phyloP scores from a whole-genome alignment of 495 filamentous ascomycete genomes.

The Hypoxylon fragiforme region DNA sequence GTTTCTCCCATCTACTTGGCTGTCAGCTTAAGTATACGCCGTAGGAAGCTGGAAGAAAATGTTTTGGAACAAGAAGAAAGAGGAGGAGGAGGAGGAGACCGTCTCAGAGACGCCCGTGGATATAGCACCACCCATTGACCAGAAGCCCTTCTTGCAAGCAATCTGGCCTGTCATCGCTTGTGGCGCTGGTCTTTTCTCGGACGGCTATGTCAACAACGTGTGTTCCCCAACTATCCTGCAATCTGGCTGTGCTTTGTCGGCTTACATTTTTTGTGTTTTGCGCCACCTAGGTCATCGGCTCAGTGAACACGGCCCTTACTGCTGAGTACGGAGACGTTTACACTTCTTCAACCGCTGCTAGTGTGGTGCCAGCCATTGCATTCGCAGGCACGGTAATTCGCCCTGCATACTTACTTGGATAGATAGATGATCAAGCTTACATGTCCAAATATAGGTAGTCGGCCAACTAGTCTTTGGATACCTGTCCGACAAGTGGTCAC shows the following conservation, averaged over 20 bases:
- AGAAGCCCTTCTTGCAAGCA: conserved; percentile 37
- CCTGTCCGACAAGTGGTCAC: conserved; percentile 78
- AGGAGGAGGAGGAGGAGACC: conserved; percentile 3
- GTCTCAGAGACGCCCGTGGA: conserved; percentile 9
- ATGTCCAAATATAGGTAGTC: conserved; percentile 50
- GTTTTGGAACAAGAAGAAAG: conserved; percentile 24
- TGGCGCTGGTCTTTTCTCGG: conserved; percentile 86
- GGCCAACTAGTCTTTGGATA: conserved; percentile 85
- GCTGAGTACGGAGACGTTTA: conserved; percentile 67
- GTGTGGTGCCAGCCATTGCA: conserved; percentile 75
- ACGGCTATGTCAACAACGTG: conserved; percentile 85
- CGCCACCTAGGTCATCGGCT: conserved; percentile 71
- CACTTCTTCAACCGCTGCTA: conserved; percentile 63
- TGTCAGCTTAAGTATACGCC: no score
- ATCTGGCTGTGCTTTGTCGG: neutral
- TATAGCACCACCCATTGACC: conserved; percentile 28
- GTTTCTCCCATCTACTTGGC: no score
- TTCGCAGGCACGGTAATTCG: conserved; percentile 74
- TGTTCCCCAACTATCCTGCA: conserved; percentile 34
- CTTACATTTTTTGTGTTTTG: no score
- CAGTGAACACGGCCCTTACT: conserved; percentile 71
- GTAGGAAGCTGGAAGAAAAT: no score
- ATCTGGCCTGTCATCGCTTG: conserved; percentile 69
- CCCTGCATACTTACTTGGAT: neutral
- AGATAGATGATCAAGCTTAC: conserved; percentile 11